These are phyloP conservation scores for Paspalum vaginatum DNA, from an alignment of 176 grass and related monocot genomes.

Conservation along the genomic window DNA sequence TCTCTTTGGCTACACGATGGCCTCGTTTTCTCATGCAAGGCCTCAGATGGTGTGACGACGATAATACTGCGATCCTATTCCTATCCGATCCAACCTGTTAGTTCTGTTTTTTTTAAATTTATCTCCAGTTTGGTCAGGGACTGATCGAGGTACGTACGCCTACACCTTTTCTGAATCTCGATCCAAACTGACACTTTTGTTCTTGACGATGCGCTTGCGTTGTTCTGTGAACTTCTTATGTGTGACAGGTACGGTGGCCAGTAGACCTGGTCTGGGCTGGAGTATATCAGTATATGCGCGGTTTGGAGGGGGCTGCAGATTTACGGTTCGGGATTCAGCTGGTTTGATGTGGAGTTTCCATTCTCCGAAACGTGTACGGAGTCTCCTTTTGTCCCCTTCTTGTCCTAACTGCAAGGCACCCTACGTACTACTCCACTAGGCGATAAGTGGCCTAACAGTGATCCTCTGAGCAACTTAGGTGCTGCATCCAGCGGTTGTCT, in stretches of 20 bases:
- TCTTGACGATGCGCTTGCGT: neutral
- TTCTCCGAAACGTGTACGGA: neutral
- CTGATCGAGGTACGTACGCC: neutral
- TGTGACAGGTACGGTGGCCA: neutral
- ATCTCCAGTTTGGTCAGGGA: neutral
- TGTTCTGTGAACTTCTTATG: neutral
- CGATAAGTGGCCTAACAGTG: too few species aligned
- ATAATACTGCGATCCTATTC: too few species aligned
- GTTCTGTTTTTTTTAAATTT: neutral
- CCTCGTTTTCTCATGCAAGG: conserved; percentile 86
- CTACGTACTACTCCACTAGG: too few species aligned
- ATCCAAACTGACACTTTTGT: neutral
- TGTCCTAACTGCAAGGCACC: neutral
- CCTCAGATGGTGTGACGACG: conserved; percentile 50
- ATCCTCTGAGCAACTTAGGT: neutral
- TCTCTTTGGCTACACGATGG: conserved; percentile 69
- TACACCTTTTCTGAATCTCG: neutral
- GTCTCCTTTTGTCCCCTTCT: neutral
- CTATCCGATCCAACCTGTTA: neutral
- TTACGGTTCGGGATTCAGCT: neutral
- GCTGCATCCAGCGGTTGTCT: too few species aligned
- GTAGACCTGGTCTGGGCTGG: neutral
- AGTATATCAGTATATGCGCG: neutral
- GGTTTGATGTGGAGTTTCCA: neutral
- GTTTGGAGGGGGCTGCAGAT: neutral